Evolutionary conservation across 2,329 filamentous ascomycete genomes (phyloP).

Genomic region (Dactylonectria macrodidyma): DNA sequence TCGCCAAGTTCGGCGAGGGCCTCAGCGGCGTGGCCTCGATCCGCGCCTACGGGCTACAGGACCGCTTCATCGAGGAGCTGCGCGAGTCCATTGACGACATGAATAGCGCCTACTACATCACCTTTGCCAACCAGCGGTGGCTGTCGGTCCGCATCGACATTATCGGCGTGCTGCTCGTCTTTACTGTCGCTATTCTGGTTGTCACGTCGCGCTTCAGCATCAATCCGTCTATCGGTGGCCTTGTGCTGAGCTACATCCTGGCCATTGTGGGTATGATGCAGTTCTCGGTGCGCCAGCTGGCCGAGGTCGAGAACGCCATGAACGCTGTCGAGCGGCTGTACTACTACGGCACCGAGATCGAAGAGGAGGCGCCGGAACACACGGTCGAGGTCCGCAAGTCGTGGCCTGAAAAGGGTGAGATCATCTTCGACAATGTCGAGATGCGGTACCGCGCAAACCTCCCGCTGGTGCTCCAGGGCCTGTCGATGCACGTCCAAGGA

Average conservation of each 20-base stretch:
- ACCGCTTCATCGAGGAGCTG: conserved; percentile 80
- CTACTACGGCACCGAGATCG: conserved; percentile 89
- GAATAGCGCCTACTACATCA: conserved; percentile 95
- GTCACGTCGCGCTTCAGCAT: conserved; percentile 92
- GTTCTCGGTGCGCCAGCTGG: conserved; percentile 93
- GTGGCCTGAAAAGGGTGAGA: conserved; percentile 92
- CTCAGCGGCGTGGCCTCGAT: conserved; percentile 88
- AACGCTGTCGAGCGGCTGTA: conserved; percentile 93
- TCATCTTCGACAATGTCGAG: conserved; percentile 80
- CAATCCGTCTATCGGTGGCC: conserved; percentile 85
- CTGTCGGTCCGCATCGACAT: conserved; percentile 87
- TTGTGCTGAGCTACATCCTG: conserved; percentile 94
- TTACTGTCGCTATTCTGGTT: conserved; percentile 90
- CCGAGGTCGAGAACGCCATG: conserved; percentile 98
- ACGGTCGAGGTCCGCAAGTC: conserved; percentile 78
- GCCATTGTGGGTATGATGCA: conserved; percentile 96
- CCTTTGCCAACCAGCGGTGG: conserved; percentile 97
- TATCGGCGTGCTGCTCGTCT: conserved; percentile 88
- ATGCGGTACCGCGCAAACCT: conserved; percentile 84
- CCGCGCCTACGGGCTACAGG: conserved; percentile 87
- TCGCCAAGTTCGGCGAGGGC: conserved; percentile 92
- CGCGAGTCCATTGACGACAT: conserved; percentile 86
- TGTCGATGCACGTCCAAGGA: conserved; percentile 80
- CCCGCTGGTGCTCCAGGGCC: conserved; percentile 79
- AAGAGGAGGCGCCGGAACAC: conserved; percentile 90